Percentiles rank a stretch among this genome's conserved stretches.
Evolutionary conservation across 2,329 filamentous ascomycete genomes (phyloP).

Genomic region (Metarhizium rileyi): DNA sequence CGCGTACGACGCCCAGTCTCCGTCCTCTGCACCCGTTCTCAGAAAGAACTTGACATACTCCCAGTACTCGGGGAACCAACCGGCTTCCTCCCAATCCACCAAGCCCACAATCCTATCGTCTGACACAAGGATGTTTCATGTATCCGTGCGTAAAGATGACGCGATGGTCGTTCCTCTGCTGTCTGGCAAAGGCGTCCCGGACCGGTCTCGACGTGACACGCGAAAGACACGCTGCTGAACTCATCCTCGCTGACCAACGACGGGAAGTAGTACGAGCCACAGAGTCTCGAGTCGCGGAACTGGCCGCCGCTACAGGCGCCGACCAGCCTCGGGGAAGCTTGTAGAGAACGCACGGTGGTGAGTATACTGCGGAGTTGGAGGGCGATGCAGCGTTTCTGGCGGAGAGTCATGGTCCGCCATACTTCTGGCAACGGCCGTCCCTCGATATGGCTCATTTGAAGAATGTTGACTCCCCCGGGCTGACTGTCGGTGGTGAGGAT

Average conservation of each 20-base stretch:
- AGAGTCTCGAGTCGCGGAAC: neutral
- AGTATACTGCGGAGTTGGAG: neutral
- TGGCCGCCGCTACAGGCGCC: neutral
- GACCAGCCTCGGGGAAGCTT: neutral
- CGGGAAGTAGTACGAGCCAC: neutral
- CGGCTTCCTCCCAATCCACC: slow-evolving; percentile 3
- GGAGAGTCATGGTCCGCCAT: neutral
- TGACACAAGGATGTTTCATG: neutral
- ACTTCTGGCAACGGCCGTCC: neutral
- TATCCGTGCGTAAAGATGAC: slow-evolving; percentile 2
- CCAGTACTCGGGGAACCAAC: slow-evolving; percentile 4
- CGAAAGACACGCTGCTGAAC: neutral
- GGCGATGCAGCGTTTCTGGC: neutral
- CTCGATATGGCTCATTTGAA: neutral
- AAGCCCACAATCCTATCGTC: neutral
- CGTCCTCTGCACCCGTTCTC: neutral
- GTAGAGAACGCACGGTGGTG: neutral
- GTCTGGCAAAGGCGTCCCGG: neutral
- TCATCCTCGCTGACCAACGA: slow-evolving; percentile 1
- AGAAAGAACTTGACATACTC: slow-evolving; percentile 6
- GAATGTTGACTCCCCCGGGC: neutral
- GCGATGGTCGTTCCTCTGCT: neutral
- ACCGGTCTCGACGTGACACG: neutral
- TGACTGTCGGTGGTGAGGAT: slow-evolving; percentile 1
- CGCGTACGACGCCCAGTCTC: slow-evolving; percentile 1